Evolutionary conservation across 495 filamentous ascomycete genomes (phyloP).

Genomic region (Sabuloglossum arenarium): DNA sequence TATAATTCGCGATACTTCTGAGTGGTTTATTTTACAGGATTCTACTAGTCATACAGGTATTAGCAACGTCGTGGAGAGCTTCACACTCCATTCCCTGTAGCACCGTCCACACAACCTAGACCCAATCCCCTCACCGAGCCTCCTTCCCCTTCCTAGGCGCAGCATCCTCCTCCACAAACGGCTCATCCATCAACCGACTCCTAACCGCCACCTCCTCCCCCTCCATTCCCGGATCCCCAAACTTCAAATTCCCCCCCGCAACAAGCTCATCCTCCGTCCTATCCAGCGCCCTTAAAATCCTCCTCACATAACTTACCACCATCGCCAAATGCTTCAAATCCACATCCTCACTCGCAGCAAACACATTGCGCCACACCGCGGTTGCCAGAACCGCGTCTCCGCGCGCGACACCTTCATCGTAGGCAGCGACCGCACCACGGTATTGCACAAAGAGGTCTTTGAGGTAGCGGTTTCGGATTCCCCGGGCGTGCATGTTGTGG

Average conservation of each 20-base stretch:
- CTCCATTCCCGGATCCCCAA: constrained; percentile 18
- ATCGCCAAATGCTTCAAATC: constrained; percentile 50
- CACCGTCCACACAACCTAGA: too few species aligned
- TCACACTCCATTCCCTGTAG: too few species aligned
- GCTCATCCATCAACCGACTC: constrained; percentile 22
- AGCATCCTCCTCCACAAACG: constrained; percentile 11
- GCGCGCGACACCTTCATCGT: constrained; percentile 69
- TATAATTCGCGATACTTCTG: background rate
- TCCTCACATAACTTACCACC: constrained; percentile 62
- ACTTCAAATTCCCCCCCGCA: constrained; percentile 14
- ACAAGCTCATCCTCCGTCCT: constrained; percentile 37
- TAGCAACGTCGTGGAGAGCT: too few species aligned
- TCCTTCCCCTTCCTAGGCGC: background rate
- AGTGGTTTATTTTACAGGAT: background rate
- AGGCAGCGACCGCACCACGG: constrained; percentile 61
- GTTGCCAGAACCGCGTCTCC: constrained; percentile 71
- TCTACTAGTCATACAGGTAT: too few species aligned
- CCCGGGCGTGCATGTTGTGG: constrained; percentile 43
- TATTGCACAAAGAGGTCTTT: constrained; percentile 87
- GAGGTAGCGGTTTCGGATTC: constrained; percentile 60
- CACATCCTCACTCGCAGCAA: constrained; percentile 49
- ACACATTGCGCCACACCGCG: constrained; percentile 87
- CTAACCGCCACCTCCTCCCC: constrained; percentile 17
- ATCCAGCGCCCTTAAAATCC: constrained; percentile 39
- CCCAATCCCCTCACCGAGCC: background rate